phyloP scores from a whole-genome alignment of 1,284 basidiomycete species.

The Exobasidium rhododendri region DNA sequence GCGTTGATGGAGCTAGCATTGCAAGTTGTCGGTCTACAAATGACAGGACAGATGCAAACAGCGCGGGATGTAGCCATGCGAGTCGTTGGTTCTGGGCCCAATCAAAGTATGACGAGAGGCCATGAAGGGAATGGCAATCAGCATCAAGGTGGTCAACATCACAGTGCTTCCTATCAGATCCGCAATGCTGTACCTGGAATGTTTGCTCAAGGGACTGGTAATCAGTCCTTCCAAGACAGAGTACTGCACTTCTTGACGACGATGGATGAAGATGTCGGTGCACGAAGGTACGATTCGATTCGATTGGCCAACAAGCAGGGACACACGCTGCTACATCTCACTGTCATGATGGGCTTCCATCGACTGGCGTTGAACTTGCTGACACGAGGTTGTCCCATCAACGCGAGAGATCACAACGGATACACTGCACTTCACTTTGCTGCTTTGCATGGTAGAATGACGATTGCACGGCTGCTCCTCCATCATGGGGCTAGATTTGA shows the following conservation, averaged over 20 bases:
- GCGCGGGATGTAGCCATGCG: constrained; percentile 77
- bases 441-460: constrained; percentile 66
- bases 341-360: constrained; percentile 75
- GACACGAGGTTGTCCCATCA: constrained; percentile 70
- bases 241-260: constrained; percentile 75
- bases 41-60: constrained; percentile 91
- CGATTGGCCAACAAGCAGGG: constrained; percentile 53
- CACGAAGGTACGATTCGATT: constrained; percentile 54
- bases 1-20: constrained; percentile 91
- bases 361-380: constrained; percentile 72
- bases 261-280: constrained; percentile 59
- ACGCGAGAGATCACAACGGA: constrained; percentile 82
- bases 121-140: constrained; percentile 1
- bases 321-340: constrained; percentile 71
- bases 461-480: constrained; percentile 69
- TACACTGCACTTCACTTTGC: constrained; percentile 87
- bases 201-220: constrained; percentile 39
- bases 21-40: constrained; percentile 89
- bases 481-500: constrained; percentile 75
- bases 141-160: not conserved
- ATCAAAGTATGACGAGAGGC: constrained; percentile 4
- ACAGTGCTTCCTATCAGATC: not conserved
- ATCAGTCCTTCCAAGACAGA: constrained; percentile 65
- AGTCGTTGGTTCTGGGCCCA: constrained; percentile 52
- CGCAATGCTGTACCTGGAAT: constrained; percentile 32